A percentile compares a stretch with the other conserved stretches of the same genome.
Evolutionary conservation across 163 green algal species (phyloP).

Genomic region (Chlamydomonas reinhardtii): DNA sequence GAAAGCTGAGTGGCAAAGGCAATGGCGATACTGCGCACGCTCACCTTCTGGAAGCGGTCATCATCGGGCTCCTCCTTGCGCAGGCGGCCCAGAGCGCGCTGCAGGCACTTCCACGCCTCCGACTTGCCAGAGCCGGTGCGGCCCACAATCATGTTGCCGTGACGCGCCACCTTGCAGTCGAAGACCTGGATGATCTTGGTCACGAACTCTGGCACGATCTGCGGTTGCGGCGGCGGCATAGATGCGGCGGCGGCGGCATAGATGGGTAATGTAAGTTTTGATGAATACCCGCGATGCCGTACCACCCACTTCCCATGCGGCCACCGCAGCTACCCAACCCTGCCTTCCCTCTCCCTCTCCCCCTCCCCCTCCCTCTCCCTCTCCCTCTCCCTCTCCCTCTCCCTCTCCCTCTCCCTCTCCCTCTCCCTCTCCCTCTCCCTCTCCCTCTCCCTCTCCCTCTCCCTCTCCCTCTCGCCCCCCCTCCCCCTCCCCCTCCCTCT

Average conservation of each 20-base stretch:
- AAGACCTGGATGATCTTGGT: slow-evolving; percentile 93
- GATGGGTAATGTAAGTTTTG: too few species aligned
- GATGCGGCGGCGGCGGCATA: too few species aligned
- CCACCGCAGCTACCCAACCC: too few species aligned
- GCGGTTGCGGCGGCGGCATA: background rate
- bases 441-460: too few species aligned
- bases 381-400: background rate
- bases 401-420: too few species aligned
- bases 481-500: background rate
- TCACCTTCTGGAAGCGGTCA: slow-evolving; percentile 72
- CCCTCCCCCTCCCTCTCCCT: background rate
- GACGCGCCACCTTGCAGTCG: slow-evolving; percentile 90
- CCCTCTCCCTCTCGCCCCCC: too few species aligned
- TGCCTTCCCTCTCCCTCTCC: too few species aligned
- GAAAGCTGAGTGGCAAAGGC: too few species aligned
- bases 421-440: too few species aligned
- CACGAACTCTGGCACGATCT: slow-evolving; percentile 85
- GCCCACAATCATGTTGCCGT: slow-evolving; percentile 95
- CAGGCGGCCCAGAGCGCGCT: slow-evolving; percentile 75
- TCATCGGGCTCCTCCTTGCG: slow-evolving; percentile 75
- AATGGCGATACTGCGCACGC: too few species aligned
- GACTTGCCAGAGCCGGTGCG: slow-evolving; percentile 87
- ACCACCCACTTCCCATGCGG: too few species aligned
- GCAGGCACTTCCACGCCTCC: slow-evolving; percentile 84
- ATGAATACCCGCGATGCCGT: too few species aligned